These are phyloP conservation scores for Leccinum subgranulosum DNA, from an alignment of 768 basidiomycete species.

Conservation along the genomic window DNA sequence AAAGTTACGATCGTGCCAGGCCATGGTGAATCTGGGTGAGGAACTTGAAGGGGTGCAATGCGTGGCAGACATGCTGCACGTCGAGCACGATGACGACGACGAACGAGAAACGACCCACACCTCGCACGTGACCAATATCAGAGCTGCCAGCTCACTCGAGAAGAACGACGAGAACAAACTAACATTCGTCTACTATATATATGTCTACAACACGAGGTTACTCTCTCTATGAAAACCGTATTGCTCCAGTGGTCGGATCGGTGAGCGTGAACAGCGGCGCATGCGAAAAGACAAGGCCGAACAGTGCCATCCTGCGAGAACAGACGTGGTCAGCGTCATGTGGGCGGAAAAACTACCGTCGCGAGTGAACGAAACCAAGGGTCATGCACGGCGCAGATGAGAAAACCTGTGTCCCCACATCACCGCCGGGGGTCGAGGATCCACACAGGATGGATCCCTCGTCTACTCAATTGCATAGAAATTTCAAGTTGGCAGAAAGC, in stretches of 20 bases:
- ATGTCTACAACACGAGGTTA: constrained; percentile 17
- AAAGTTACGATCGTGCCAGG: background rate
- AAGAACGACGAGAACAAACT: background rate
- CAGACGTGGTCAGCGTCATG: constrained; percentile 26
- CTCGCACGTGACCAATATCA: constrained; percentile 28
- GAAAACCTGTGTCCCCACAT: constrained; percentile 20
- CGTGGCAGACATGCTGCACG: constrained; percentile 33
- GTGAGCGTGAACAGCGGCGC: constrained; percentile 31
- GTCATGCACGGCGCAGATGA: constrained; percentile 11
- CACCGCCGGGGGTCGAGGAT: constrained; percentile 11
- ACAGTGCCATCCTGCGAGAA: constrained; percentile 34
- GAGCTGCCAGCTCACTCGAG: background rate
- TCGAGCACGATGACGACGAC: constrained; percentile 1
- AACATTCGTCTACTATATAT: constrained; percentile 14
- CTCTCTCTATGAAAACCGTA: constrained; percentile 28
- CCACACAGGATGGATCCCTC: constrained; percentile 14
- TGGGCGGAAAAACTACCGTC: constrained; percentile 8
- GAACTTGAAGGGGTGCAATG: constrained; percentile 21
- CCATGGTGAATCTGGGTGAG: background rate
- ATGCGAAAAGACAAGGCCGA: constrained; percentile 31
- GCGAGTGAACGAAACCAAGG: constrained; percentile 17
- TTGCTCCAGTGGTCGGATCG: constrained; percentile 30
- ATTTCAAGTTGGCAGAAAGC: background rate
- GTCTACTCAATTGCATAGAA: background rate
- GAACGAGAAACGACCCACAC: constrained; percentile 8